Base-by-base conservation (phyloP, 192 early-diverging fungal genomes). In the Pilaira anomala region DNA sequence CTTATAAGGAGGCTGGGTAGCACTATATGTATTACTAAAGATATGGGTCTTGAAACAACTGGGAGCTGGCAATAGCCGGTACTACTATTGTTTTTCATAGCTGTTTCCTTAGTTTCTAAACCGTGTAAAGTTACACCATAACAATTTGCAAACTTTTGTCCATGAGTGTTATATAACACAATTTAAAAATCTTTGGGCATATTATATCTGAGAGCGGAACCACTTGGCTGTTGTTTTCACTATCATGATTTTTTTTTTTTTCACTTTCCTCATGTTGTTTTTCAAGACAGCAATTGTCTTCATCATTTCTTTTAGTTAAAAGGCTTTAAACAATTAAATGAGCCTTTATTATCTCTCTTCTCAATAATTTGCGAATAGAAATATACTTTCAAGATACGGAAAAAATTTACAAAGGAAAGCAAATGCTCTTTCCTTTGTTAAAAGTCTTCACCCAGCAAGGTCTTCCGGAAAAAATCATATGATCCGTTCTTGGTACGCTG, bases 281-380 rank as follows among this genome's bases (percentile, higher is more conserved):
- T 49, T 49, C 18, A 49, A 49, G 6, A 6, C 18, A 49, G 48
- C 18, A 19, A 49, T 19, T 7, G 6, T 18, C 0, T 49, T 18
- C 5, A 49, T 49, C 1, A 18, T 49, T 18, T 49, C 48, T 49
- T 49, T 6, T 1, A 49, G 48, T n/a, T n/a, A n/a, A n/a, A n/a
- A n/a, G 48, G 18, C 2, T 19, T 18, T 49, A 49, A 49, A 49
- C 18, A 49, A 49, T 49, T 49, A 49, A 49, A 49, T 19, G 1
- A 49, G 1, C 1, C 48, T 19, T 49, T n/a, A 19, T 49, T 19
- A 49, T 49, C 19, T 7, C 2, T 49, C 48, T 49, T 49, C 1
- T 49, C 48, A 49, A 49, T 49, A 2, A 6, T 49, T 49, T 19
- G 6, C 16, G 48, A 49, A 18, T 49, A 49, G 48, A 49, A 49